Percentiles rank a stretch among this genome's conserved stretches.
Evolutionary conservation across 495 filamentous ascomycete species (phyloP).

Genomic region (Podospora didyma): DNA sequence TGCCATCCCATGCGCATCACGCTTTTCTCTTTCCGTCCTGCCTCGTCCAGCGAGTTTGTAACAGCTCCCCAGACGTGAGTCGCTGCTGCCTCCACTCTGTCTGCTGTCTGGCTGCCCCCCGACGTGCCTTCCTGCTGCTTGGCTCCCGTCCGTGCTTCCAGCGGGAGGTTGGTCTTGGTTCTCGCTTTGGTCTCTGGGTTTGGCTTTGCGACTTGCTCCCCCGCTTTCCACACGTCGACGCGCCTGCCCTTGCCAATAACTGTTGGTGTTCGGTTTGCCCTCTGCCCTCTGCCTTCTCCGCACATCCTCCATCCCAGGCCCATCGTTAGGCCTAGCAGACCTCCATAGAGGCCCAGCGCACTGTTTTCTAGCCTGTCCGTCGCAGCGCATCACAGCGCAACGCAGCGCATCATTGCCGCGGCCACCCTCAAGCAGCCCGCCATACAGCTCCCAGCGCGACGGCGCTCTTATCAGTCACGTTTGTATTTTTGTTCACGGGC

Average conservation of each 20-base stretch:
- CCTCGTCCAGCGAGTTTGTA: neutral
- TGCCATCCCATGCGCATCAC: neutral
- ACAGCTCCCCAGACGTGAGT: neutral
- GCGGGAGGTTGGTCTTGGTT: too few species aligned
- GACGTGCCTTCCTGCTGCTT: neutral
- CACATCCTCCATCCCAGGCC: neutral
- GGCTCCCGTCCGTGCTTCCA: too few species aligned
- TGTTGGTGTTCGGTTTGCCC: neutral
- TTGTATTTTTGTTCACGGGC: neutral
- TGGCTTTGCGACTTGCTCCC: too few species aligned
- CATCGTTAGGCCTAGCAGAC: too few species aligned
- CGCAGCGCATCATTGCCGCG: neutral
- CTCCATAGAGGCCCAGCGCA: neutral
- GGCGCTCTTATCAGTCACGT: neutral
- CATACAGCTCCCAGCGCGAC: neutral
- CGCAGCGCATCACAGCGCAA: neutral
- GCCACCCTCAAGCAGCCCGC: neutral
- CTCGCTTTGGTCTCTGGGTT: too few species aligned
- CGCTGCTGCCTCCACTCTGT: neutral
- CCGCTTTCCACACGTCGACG: too few species aligned
- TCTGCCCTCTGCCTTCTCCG: neutral
- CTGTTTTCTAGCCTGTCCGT: neutral
- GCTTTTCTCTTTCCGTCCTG: neutral
- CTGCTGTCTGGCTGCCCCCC: neutral
- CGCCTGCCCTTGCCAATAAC: too few species aligned